Evolutionary conservation across 108 stramenopile genomes (phyloP).

Genomic region (Mediolabrus comicus): DNA sequence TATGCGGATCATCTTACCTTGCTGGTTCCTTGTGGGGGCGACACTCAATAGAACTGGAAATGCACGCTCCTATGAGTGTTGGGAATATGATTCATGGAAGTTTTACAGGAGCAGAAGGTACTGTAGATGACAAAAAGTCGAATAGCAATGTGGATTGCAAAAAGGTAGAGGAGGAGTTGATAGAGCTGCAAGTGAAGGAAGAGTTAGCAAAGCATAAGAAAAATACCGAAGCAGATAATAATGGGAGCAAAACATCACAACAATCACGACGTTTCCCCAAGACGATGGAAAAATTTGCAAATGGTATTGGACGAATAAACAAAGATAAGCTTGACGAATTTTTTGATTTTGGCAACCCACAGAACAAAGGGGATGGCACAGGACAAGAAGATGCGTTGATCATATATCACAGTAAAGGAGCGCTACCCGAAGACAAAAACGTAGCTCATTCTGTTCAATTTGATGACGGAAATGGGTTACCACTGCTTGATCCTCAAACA

Average conservation of each 20-base stretch:
- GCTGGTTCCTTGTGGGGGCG: slow-evolving; percentile 38
- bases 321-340: slow-evolving; percentile 39
- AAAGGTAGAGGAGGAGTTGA: slow-evolving; percentile 9
- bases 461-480: slow-evolving; percentile 35
- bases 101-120: neutral
- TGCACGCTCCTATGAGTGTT: slow-evolving; percentile 14
- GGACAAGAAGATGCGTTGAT: slow-evolving; percentile 41
- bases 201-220: slow-evolving; percentile 12
- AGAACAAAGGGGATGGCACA: slow-evolving; percentile 13
- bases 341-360: slow-evolving; percentile 49
- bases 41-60: slow-evolving; percentile 21
- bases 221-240: neutral
- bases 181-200: slow-evolving; percentile 25
- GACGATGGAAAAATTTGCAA: slow-evolving; percentile 17
- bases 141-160: slow-evolving; percentile 14
- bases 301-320: slow-evolving; percentile 30
- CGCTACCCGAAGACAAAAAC: slow-evolving; percentile 21
- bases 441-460: slow-evolving; percentile 23
- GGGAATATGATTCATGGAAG: slow-evolving; percentile 6
- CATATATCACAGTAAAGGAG: slow-evolving; percentile 26
- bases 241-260: neutral
- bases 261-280: slow-evolving; percentile 30
- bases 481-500: slow-evolving; percentile 27
- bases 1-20: slow-evolving; percentile 42
- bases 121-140: neutral